Percentiles rank a stretch among this genome's conserved stretches.
Conservation (phyloP, 2,329 filamentous ascomycete species). For the Cladosporium halotolerans region DNA sequence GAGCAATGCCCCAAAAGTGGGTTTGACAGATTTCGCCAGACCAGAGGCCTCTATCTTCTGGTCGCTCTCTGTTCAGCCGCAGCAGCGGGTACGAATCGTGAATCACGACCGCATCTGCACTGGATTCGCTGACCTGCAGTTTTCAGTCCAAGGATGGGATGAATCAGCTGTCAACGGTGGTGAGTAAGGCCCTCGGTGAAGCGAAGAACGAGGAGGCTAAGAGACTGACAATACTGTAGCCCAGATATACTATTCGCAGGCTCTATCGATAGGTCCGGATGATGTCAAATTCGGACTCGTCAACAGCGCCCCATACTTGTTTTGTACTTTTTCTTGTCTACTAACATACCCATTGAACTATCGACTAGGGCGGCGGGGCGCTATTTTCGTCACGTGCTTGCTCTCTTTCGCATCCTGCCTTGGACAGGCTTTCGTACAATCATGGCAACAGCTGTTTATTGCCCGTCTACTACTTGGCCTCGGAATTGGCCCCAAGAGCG, state of each 20-base stretch:
- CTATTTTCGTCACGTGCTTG: background rate
- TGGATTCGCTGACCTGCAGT: background rate
- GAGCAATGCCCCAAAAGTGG: background rate
- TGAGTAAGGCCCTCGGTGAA: background rate
- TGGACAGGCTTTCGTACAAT: background rate
- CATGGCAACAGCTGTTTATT: slow-evolving; percentile 62
- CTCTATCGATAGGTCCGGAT: background rate
- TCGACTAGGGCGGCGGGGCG: background rate
- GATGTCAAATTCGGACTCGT: background rate
- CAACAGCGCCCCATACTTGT: background rate
- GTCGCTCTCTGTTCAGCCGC: background rate
- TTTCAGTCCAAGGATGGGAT: background rate
- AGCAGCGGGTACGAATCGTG: background rate
- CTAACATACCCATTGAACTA: background rate
- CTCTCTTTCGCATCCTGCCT: background rate
- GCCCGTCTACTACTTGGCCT: slow-evolving; percentile 38
- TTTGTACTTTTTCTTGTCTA: background rate
- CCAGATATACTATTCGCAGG: background rate
- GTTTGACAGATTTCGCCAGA: background rate
- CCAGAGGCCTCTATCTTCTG: background rate
- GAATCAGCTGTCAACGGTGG: background rate
- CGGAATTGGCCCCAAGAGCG: slow-evolving; percentile 41
- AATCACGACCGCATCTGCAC: background rate
- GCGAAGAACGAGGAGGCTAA: too few relatives aligned
- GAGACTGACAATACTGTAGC: background rate